A percentile compares a stretch with the other conserved stretches of the same genome.
Conservation (phyloP, 1,284 basidiomycete species). For the Mrakiaceae sp. region DNA sequence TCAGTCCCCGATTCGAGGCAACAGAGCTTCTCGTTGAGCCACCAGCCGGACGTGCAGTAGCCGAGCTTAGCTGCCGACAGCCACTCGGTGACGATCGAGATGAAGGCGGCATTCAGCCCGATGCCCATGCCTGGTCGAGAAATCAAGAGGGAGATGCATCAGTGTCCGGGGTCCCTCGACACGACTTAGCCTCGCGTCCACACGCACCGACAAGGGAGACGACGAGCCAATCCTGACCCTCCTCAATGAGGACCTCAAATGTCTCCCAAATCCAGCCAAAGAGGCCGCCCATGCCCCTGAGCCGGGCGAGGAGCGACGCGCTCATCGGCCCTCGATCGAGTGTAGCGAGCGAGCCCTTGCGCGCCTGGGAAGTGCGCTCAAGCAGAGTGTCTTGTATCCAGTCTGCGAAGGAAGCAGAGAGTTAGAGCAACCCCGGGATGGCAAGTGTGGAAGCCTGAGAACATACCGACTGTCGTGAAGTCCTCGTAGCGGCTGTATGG, state of each 20-base stretch:
- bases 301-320: slow-evolving; percentile 23
- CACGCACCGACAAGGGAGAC: slow-evolving; percentile 71
- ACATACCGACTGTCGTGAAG: slow-evolving; percentile 62
- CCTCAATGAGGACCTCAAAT: slow-evolving; percentile 42
- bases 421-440: neutral
- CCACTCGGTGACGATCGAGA: slow-evolving; percentile 96
- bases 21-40: slow-evolving; percentile 95
- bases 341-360: slow-evolving; percentile 43
- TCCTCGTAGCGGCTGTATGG: slow-evolving; percentile 43
- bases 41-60: slow-evolving; percentile 94
- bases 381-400: slow-evolving; percentile 92
- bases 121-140: slow-evolving; percentile 65
- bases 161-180: neutral
- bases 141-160: neutral
- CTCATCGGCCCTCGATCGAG: slow-evolving; percentile 21
- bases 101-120: slow-evolving; percentile 84
- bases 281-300: slow-evolving; percentile 28
- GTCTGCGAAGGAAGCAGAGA: slow-evolving; percentile 43
- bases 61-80: slow-evolving; percentile 95
- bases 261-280: slow-evolving; percentile 53
- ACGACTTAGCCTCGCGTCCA: neutral
- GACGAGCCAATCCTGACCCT: slow-evolving; percentile 58
- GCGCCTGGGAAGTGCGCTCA: slow-evolving; percentile 55
- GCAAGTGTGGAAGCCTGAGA: neutral
- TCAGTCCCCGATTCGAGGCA: slow-evolving; percentile 77